Evolutionary conservation across 352 stramenopile species (phyloP).

Genomic region (Phytophthora agathidicida): DNA sequence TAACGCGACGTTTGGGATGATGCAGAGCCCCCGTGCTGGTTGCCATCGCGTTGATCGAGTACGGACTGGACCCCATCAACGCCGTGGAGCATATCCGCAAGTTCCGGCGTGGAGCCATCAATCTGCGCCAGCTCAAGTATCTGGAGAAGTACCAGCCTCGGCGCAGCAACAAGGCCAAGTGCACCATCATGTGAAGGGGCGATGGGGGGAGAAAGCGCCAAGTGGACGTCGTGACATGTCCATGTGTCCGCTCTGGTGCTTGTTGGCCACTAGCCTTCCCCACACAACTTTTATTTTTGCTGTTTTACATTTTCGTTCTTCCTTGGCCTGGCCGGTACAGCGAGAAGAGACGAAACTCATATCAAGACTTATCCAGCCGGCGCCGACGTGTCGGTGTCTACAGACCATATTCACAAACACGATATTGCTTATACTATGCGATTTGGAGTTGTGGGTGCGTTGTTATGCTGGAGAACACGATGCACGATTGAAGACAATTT

Average conservation of each 20-base stretch:
- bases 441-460: background rate
- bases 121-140: constrained; percentile 97
- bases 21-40: constrained; percentile 95
- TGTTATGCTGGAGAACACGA: background rate
- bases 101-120: constrained; percentile 96
- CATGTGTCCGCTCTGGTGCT: constrained; percentile 2
- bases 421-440: constrained; percentile 30
- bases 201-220: constrained; percentile 5
- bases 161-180: constrained; percentile 79
- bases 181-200: constrained; percentile 81
- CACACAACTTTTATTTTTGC: constrained; percentile 38
- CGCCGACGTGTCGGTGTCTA: constrained; percentile 14
- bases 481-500: no score
- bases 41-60: constrained; percentile 98
- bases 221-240: background rate
- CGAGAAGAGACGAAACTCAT: constrained; percentile 19
- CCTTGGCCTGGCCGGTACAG: constrained; percentile 2
- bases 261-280: constrained; percentile 15
- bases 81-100: constrained; percentile 97
- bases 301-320: constrained; percentile 32
- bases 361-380: constrained; percentile 16
- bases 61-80: constrained; percentile 94
- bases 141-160: constrained; percentile 94
- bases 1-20: constrained; percentile 5
- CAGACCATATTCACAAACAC: constrained; percentile 36